phyloP scores from a whole-genome alignment of 2,329 filamentous ascomycete species.

The Cadophora malorum region DNA sequence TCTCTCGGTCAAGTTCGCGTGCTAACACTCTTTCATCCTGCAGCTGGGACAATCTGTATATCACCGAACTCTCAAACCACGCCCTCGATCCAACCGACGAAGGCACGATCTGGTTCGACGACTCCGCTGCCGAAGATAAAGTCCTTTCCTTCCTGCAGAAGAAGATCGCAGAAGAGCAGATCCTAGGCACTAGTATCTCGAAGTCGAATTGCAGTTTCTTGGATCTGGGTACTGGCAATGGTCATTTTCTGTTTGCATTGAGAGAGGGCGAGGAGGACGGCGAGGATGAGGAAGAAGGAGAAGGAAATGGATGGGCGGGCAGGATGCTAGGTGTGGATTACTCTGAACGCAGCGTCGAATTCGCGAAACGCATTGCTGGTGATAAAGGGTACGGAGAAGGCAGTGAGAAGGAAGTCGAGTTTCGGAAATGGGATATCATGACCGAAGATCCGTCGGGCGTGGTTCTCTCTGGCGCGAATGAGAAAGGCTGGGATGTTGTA shows the following conservation, averaged over 20 bases:
- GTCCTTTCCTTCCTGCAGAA: constrained; percentile 66
- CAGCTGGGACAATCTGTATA: constrained; percentile 81
- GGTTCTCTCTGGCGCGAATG: constrained; percentile 31
- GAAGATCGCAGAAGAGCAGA: constrained; percentile 30
- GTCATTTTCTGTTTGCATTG: constrained; percentile 85
- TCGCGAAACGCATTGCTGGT: constrained; percentile 70
- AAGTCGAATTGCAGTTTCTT: constrained; percentile 64
- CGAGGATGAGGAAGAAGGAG: constrained; percentile 35
- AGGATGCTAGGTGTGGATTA: constrained; percentile 89
- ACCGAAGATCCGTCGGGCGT: constrained; percentile 47
- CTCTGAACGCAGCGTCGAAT: constrained; percentile 72
- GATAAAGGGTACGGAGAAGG: constrained; percentile 43
- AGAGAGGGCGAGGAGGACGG: constrained; percentile 53
- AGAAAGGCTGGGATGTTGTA: constrained; percentile 79
- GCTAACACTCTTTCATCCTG: constrained; percentile 3
- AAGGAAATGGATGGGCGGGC: constrained; percentile 62
- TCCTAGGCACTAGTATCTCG: constrained; percentile 31
- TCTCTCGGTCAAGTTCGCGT: neutral
- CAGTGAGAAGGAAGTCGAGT: constrained; percentile 48
- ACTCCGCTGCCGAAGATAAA: constrained; percentile 85
- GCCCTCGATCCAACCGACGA: constrained; percentile 75
- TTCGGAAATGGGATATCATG: constrained; percentile 60
- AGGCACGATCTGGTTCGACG: constrained; percentile 96
- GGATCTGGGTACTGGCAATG: constrained; percentile 94
- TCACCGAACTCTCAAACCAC: constrained; percentile 74